These are phyloP conservation scores for Lentinula detonsa DNA, from an alignment of 768 basidiomycete species.

Conservation along the genomic window DNA sequence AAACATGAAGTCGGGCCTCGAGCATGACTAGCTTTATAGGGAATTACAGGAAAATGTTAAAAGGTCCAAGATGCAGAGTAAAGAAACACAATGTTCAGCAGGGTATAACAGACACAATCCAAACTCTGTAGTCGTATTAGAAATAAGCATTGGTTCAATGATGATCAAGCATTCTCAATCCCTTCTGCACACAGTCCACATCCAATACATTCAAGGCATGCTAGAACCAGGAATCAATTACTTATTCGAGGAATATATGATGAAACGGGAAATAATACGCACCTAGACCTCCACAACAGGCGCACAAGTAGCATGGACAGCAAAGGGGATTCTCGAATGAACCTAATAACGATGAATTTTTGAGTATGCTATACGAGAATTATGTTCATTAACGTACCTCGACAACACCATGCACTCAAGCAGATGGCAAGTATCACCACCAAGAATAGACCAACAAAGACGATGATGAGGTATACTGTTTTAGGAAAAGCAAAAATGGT, in stretches of 20 bases:
- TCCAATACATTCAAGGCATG: slow-evolving; percentile 64
- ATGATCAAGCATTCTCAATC: slow-evolving; percentile 20
- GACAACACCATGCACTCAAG: slow-evolving; percentile 64
- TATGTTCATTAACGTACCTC: slow-evolving; percentile 24
- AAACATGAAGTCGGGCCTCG: too few relatives aligned
- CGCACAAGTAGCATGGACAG: slow-evolving; percentile 69
- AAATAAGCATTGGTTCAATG: not conserved
- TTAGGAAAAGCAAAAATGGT: not conserved
- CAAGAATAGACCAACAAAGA: slow-evolving; percentile 58
- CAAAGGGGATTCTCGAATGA: slow-evolving; percentile 25
- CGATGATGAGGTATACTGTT: slow-evolving; percentile 55
- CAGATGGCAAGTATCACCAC: slow-evolving; percentile 49
- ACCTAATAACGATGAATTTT: too few relatives aligned
- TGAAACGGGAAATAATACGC: slow-evolving; percentile 10
- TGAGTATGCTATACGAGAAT: not conserved
- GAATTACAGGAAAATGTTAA: too few relatives aligned
- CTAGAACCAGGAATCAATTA: slow-evolving; percentile 23
- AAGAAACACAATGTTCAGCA: not conserved
- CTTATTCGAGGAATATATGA: not conserved
- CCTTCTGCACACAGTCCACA: slow-evolving; percentile 63
- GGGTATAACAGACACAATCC: not conserved
- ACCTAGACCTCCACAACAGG: slow-evolving; percentile 68
- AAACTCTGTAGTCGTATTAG: not conserved
- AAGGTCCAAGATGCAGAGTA: too few relatives aligned
- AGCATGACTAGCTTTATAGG: too few relatives aligned